These are phyloP conservation scores for Mucuna pruriens DNA, from an alignment of 306 rosid species.

Conservation along the genomic window DNA sequence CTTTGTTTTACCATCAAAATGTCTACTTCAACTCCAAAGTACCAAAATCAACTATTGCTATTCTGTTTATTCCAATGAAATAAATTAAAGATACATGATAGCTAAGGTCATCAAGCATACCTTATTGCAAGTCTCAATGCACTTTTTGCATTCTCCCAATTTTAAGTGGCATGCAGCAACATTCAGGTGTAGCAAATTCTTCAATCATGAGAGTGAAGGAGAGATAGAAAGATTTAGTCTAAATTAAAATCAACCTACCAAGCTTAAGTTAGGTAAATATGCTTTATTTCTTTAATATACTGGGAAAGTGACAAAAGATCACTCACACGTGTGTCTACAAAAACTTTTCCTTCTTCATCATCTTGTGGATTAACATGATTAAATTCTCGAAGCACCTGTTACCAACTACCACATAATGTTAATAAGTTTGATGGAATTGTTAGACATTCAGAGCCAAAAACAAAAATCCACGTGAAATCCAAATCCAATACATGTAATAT, in stretches of 20 bases:
- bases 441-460: not conserved
- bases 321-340: slow-evolving; percentile 79
- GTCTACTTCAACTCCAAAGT: not conserved
- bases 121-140: slow-evolving; percentile 94
- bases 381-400: slow-evolving; percentile 93
- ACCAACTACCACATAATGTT: slow-evolving; percentile 46
- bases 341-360: slow-evolving; percentile 89
- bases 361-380: slow-evolving; percentile 99
- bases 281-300: not conserved
- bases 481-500: slow-evolving; percentile 20
- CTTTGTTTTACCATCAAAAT: slow-evolving; percentile 13
- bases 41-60: not conserved
- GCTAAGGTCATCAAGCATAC: slow-evolving; percentile 46
- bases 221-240: slow-evolving; percentile 40
- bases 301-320: slow-evolving; percentile 12
- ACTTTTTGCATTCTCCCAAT: slow-evolving; percentile 85
- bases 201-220: slow-evolving; percentile 37
- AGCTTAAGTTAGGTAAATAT: slow-evolving; percentile 6
- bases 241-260: slow-evolving; percentile 8
- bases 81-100: slow-evolving; percentile 13
- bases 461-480: not conserved
- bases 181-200: slow-evolving; percentile 86
- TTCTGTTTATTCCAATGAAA: slow-evolving; percentile 10
- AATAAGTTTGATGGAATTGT: slow-evolving; percentile 29
- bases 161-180: slow-evolving; percentile 90